phyloP scores from a whole-genome alignment of 2,329 filamentous ascomycete genomes.

The Arachnomyces sp. region DNA sequence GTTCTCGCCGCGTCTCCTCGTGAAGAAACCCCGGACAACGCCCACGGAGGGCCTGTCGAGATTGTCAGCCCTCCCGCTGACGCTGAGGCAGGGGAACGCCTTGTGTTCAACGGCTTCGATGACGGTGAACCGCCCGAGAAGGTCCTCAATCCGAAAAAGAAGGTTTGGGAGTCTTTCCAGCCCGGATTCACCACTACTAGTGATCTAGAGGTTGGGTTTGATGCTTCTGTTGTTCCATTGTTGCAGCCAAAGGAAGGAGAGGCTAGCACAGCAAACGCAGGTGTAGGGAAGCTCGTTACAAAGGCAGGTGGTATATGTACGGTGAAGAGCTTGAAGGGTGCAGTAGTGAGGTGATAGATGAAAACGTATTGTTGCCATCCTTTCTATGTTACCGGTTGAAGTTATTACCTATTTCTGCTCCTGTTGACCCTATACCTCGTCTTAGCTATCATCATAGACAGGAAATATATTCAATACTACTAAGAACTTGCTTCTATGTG shows the following conservation, averaged over 20 bases:
- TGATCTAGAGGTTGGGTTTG: slow-evolving; percentile 73
- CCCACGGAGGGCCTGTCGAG: slow-evolving; percentile 87
- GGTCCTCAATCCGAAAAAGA: slow-evolving; percentile 97
- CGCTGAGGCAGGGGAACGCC: slow-evolving; percentile 73
- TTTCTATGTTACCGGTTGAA: not conserved
- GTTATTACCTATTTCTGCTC: too few relatives aligned
- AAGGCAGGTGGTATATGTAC: slow-evolving; percentile 72
- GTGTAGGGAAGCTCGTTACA: slow-evolving; percentile 60
- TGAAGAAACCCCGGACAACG: slow-evolving; percentile 70
- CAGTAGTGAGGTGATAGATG: slow-evolving; percentile 65
- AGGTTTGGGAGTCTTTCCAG: slow-evolving; percentile 96
- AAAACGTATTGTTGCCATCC: not conserved
- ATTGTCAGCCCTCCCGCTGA: slow-evolving; percentile 76
- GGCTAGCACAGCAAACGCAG: slow-evolving; percentile 44
- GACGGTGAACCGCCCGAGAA: slow-evolving; percentile 78
- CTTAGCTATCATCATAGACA: too few relatives aligned
- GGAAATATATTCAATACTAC: too few relatives aligned
- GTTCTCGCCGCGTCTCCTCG: slow-evolving; percentile 89
- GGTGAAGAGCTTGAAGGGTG: slow-evolving; percentile 72
- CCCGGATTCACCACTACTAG: slow-evolving; percentile 90
- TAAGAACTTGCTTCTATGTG: too few relatives aligned
- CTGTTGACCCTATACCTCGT: too few relatives aligned
- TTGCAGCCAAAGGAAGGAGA: slow-evolving; percentile 59
- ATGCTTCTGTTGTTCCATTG: slow-evolving; percentile 68
- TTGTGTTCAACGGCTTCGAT: slow-evolving; percentile 85